A percentile compares a stretch with the other conserved stretches of the same genome.
These are phyloP conservation scores for Paramecium octaurelia DNA, from an alignment of 73 alveolate species.

Conservation along the genomic window DNA sequence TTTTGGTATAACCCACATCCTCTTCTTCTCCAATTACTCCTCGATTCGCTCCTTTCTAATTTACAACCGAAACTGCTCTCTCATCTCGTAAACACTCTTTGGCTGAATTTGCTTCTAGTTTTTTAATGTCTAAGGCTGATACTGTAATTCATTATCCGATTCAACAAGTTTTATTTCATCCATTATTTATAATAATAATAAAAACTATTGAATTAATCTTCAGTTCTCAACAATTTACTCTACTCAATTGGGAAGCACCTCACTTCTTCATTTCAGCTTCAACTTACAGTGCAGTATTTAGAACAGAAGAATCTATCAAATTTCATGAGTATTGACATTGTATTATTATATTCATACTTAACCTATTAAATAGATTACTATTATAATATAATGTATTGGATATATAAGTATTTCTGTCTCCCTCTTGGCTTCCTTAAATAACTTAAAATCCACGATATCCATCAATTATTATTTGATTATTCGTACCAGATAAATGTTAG, in stretches of 20 bases:
- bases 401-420: too few species aligned
- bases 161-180: conserved; percentile 18
- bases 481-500: too few species aligned
- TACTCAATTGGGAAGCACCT: not conserved
- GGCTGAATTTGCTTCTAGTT: not conserved
- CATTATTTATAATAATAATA: not conserved
- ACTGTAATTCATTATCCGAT: not conserved
- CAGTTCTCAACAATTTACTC: not conserved
- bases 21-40: conserved; percentile 16
- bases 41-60: not conserved
- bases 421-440: too few species aligned
- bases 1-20: conserved; percentile 42
- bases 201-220: not conserved
- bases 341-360: too few species aligned
- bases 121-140: not conserved
- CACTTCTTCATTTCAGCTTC: not conserved
- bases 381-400: too few species aligned
- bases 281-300: too few species aligned
- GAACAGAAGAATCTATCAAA: not conserved
- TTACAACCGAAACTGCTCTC: conserved; percentile 20
- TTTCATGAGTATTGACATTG: not conserved
- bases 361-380: too few species aligned
- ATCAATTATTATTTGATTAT: too few species aligned
- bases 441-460: too few species aligned
- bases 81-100: not conserved